Evolutionary conservation across 83 land plant species (phyloP), one percentile per base, ranked within the genome.

Genomic region (Larix sibirica): DNA sequence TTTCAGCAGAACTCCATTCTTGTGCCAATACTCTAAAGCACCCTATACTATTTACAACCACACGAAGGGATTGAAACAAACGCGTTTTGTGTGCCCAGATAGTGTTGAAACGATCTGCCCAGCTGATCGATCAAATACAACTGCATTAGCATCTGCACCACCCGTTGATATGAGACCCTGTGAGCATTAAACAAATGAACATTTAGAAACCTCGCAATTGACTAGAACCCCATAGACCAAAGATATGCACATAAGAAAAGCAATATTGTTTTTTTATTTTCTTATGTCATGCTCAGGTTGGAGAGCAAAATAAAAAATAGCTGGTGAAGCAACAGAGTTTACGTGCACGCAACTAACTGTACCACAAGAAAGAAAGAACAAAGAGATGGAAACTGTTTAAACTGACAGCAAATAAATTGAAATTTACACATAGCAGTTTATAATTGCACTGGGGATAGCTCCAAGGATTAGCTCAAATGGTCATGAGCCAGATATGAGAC

Each of bases 41-140:
- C 63, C 58, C 6, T 64, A 36, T 4, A 69, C 16, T n/a, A 44
- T 62, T 2, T 63, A 84, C 42, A 76, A 73, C 10, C 2, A 47
- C 17, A 77, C 54, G 16, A 68, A 4, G 24, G 28, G 16, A 73
- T 66, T 18, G 58, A 20, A 74, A 62, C 69, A 59, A 78, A 97
- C 99, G 94, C 95, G 91, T 84, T 98, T 98, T 58, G 92, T 96
- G 82, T 98, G 99, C 56, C 99, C 99, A 85, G 93, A 86, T 18
- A 98, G 92, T 28, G 96, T 92, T 6, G 95, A 90, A 59, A 98
- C 47, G 13, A 98, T 93, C 77, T 96, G 87, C 18, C 97, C 97
- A 4, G 99, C 92, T 23, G 90, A 59, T 36, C 92, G 90, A 80
- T 93, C 91, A 87, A 98, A 96, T 28, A 98, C 84, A 31, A 92